Conservation (phyloP, 139 green algal species). For the Eudorina sp. region DNA sequence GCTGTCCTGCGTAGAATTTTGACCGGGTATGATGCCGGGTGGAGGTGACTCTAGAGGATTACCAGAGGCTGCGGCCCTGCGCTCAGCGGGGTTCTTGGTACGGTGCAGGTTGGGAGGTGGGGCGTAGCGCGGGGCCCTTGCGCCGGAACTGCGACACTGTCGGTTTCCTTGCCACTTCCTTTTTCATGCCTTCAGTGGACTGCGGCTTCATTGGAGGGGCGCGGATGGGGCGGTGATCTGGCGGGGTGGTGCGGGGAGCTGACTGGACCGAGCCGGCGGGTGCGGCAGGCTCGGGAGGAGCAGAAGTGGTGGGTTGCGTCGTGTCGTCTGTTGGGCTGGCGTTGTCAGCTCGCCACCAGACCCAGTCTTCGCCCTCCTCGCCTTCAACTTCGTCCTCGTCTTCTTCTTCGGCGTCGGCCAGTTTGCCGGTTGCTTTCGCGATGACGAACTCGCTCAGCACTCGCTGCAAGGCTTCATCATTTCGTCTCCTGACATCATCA, state of each 20-base stretch:
- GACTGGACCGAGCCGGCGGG: no score
- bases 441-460: background rate
- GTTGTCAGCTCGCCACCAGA: slow-evolving; percentile 40
- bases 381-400: slow-evolving; percentile 40
- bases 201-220: background rate
- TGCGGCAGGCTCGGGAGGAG: background rate
- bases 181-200: background rate
- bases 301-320: background rate
- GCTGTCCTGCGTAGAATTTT: no score
- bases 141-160: background rate
- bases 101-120: background rate
- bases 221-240: no score
- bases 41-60: no score
- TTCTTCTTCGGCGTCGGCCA: background rate
- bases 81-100: no score
- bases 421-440: background rate
- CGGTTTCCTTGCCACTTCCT: background rate
- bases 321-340: background rate
- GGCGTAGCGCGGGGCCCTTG: background rate
- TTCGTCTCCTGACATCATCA: slow-evolving; percentile 13
- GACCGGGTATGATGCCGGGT: no score
- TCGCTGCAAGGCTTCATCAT: background rate
- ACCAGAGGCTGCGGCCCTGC: no score
- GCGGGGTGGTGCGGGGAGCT: no score
- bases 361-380: slow-evolving; percentile 46